Evolutionary conservation across 148 eudicot species (phyloP).

Genomic region (Spergularia marina): DNA sequence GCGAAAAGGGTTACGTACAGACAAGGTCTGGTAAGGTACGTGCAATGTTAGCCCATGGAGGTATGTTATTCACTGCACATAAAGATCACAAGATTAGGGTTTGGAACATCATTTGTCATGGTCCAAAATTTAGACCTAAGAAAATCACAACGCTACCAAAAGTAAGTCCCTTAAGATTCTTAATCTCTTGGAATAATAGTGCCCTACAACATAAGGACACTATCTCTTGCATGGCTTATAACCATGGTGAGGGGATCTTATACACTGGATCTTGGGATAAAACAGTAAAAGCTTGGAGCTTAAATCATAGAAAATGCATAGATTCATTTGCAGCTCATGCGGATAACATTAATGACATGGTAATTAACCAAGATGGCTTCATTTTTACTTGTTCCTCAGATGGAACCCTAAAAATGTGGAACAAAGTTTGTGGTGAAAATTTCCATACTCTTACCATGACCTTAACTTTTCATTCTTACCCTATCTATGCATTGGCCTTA

Average conservation of each 20-base stretch:
- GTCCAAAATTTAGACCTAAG: conserved; percentile 35
- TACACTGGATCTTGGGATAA: conserved; percentile 66
- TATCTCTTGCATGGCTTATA: conserved; percentile 69
- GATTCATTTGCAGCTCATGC: conserved; percentile 68
- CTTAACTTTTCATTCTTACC: conserved; percentile 49
- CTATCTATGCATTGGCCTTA: conserved; percentile 53
- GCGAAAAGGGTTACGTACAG: conserved; percentile 46
- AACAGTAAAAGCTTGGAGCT: conserved; percentile 57
- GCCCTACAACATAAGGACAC: conserved; percentile 38
- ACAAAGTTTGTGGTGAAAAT: conserved; percentile 52
- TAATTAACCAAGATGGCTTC: conserved; percentile 58
- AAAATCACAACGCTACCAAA: conserved; percentile 46
- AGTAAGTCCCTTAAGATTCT: conserved; percentile 16
- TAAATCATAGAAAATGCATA: conserved; percentile 42
- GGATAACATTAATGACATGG: conserved; percentile 44
- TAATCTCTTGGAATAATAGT: conserved; percentile 20
- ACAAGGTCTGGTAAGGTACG: conserved; percentile 42
- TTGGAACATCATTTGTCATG: conserved; percentile 33
- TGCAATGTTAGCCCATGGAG: conserved; percentile 43
- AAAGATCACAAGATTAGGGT: conserved; percentile 48
- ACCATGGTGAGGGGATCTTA: conserved; percentile 49
- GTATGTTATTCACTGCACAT: conserved; percentile 49
- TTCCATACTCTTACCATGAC: conserved; percentile 61
- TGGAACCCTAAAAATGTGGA: conserved; percentile 65
- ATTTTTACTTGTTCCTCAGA: conserved; percentile 64